Evolutionary conservation across 2,329 filamentous ascomycete genomes (phyloP).

Genomic region (Calonectria pseudoturangicola): DNA sequence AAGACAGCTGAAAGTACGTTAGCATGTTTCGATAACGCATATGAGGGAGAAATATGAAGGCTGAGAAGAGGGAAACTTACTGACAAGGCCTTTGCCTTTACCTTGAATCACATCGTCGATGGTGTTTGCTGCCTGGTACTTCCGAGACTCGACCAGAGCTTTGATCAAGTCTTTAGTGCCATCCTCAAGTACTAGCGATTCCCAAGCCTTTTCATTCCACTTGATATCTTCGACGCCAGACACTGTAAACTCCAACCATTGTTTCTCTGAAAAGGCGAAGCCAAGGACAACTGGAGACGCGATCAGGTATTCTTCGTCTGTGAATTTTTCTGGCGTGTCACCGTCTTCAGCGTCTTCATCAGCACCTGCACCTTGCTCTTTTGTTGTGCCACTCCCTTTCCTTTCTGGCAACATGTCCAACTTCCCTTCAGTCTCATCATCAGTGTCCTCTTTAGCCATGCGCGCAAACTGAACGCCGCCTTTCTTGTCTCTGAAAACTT

Average conservation of each 20-base stretch:
- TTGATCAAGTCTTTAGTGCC: constrained; percentile 79
- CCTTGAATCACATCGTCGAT: constrained; percentile 90
- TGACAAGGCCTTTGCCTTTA: constrained; percentile 89
- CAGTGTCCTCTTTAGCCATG: constrained; percentile 55
- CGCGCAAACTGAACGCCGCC: constrained; percentile 60
- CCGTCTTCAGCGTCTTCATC: constrained; percentile 33
- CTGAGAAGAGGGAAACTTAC: constrained; percentile 58
- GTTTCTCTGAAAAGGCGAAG: constrained; percentile 90
- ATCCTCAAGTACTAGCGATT: constrained; percentile 83
- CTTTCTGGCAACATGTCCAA: constrained; percentile 71
- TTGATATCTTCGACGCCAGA: constrained; percentile 86
- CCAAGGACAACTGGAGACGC: constrained; percentile 90
- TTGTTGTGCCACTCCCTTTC: constrained; percentile 15
- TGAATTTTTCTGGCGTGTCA: constrained; percentile 69
- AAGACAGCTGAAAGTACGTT: constrained; percentile 74
- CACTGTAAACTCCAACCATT: constrained; percentile 92
- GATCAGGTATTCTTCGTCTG: constrained; percentile 88
- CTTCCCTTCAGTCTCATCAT: constrained; percentile 66
- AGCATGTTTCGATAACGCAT: constrained; percentile 34
- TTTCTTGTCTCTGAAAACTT: constrained; percentile 68
- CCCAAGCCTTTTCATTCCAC: constrained; percentile 90
- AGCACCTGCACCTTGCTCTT: neutral
- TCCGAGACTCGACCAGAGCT: constrained; percentile 89
- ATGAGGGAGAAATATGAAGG: neutral
- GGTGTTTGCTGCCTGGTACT: constrained; percentile 85